These are phyloP conservation scores for Penium margaritaceum DNA, from an alignment of 139 green algal species.

Conservation along the genomic window DNA sequence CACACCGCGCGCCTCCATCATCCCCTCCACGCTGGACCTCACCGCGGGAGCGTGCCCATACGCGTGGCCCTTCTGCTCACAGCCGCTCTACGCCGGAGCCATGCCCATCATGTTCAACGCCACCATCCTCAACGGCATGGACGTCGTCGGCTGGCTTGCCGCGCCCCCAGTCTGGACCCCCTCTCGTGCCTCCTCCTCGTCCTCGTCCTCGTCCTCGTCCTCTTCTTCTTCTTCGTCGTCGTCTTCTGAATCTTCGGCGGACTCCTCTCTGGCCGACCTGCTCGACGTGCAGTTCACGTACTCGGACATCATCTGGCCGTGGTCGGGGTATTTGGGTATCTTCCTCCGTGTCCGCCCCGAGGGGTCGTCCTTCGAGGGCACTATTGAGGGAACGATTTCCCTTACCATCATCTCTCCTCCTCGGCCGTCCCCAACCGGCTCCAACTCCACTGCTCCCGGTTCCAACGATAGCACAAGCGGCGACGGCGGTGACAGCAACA, in stretches of 20 bases:
- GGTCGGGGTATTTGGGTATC: constrained; percentile 80
- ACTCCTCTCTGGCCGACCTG: constrained; percentile 12
- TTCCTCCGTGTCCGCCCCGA: constrained; percentile 68
- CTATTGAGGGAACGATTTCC: not conserved
- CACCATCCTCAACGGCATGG: constrained; percentile 93
- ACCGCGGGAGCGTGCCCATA: constrained; percentile 81
- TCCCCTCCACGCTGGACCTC: constrained; percentile 74
- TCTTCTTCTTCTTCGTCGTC: not conserved
- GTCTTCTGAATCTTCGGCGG: not conserved
- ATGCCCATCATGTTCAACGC: constrained; percentile 91
- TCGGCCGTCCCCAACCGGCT: no score
- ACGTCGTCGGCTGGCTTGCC: constrained; percentile 65
- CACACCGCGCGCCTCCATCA: constrained; percentile 70
- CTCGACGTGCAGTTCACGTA: constrained; percentile 79
- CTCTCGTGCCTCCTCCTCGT: not conserved
- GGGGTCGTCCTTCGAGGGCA: no score
- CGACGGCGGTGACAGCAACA: no score
- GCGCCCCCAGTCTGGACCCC: constrained; percentile 41
- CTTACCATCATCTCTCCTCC: not conserved
- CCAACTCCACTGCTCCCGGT: no score
- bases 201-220: not conserved
- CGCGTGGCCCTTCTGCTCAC: constrained; percentile 87
- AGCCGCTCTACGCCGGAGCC: constrained; percentile 53
- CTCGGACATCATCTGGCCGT: constrained; percentile 82
- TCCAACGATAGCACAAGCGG: not conserved